phyloP scores from a whole-genome alignment of 129 eudicot species.

The Rutidosis leptorrhynchoides region DNA sequence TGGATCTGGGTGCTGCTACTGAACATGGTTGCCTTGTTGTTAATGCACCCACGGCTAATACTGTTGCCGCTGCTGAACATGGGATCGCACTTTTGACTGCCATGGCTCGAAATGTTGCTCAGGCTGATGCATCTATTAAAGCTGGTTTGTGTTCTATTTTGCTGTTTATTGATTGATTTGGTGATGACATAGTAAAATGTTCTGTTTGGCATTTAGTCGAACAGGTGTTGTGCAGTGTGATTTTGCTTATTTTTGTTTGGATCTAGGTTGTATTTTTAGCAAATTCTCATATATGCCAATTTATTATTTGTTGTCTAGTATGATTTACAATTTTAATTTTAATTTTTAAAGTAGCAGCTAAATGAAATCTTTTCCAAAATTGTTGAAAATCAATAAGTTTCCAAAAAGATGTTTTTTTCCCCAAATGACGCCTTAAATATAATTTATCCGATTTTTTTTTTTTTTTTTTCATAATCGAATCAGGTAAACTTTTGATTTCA shows the following conservation, averaged over 20 bases:
- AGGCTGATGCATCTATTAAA: conserved; percentile 95
- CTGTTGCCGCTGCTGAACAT: conserved; percentile 98
- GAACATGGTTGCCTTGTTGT: conserved; percentile 97
- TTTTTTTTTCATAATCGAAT: too few relatives aligned
- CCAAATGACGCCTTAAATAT: too few relatives aligned
- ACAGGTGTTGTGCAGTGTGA: conserved; percentile 15
- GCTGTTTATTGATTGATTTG: not conserved
- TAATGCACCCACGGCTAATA: conserved; percentile 97
- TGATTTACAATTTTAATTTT: too few relatives aligned
- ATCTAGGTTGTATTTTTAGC: conserved; percentile 5
- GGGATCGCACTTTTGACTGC: conserved; percentile 89
- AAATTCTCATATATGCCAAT: not conserved
- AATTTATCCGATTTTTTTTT: too few relatives aligned
- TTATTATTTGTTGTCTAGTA: not conserved
- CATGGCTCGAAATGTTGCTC: conserved; percentile 94
- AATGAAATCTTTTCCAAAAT: not conserved
- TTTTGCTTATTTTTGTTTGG: conserved; percentile 3
- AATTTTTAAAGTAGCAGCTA: not conserved
- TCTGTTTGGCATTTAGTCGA: conserved; percentile 37
- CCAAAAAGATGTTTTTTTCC: too few relatives aligned
- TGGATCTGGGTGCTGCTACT: conserved; percentile 98
- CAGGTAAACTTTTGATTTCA: too few relatives aligned
- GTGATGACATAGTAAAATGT: not conserved
- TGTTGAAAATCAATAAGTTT: not conserved
- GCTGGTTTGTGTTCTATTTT: conserved; percentile 40